Conservation (phyloP, 129 eudicot species). For the Logfia minima region DNA sequence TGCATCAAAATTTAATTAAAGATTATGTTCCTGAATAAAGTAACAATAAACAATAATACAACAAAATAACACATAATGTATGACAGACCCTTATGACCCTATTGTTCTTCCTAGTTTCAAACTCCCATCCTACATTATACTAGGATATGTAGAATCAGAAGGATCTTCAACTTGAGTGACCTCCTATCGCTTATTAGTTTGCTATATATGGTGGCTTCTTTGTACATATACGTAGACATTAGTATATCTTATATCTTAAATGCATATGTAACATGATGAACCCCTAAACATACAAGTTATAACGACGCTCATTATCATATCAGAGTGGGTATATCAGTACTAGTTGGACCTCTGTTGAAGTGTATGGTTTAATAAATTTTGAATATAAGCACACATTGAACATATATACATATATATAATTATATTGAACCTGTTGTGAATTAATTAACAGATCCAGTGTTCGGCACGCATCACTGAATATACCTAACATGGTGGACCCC, state of each 20-base stretch:
- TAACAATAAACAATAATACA: neutral
- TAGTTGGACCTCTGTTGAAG: neutral
- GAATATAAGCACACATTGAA: neutral
- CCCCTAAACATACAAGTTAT: neutral
- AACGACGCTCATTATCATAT: neutral
- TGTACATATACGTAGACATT: neutral
- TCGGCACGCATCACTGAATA: neutral
- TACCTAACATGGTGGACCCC: neutral
- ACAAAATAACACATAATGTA: neutral
- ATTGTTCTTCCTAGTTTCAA: neutral
- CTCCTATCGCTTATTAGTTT: neutral
- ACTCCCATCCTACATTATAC: neutral
- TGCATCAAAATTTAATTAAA: slow-evolving; percentile 37
- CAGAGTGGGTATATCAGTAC: neutral
- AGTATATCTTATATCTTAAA: neutral
- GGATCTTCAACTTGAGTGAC: neutral
- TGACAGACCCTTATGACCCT: neutral
- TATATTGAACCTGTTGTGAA: neutral
- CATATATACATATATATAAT: neutral
- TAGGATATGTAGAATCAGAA: neutral
- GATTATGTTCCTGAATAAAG: neutral
- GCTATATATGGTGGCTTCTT: neutral
- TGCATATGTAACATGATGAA: neutral
- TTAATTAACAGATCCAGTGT: neutral
- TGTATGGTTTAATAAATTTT: neutral